Evolutionary conservation across 2,329 filamentous ascomycete species (phyloP), one percentile per base, ranked within the genome.

Genomic region (Phyllosticta citrichinensis): DNA sequence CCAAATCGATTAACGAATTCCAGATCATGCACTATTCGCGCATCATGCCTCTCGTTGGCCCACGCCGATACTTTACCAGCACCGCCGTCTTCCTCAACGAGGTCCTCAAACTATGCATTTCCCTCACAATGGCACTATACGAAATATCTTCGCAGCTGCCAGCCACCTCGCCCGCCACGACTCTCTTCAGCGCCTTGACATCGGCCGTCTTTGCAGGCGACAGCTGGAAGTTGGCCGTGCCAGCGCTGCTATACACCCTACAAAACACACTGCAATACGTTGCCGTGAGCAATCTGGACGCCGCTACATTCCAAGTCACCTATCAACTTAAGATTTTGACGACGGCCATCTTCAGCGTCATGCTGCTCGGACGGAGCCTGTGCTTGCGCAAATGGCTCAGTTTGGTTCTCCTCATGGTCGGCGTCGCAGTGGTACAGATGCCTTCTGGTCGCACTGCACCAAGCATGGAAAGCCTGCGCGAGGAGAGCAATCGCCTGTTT

Each of bases 221-320:
- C 71, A 91, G 91, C 66, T 97, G 93, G 93, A 96, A 96, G 74
- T 77, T 99, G 65, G 91, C 90, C 9, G 86, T 97, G 52, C 94
- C 93, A 0, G 94, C 93, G 3, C 81, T 85, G 4, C 80, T 97
- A 1, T 97, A 96, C 71, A 96, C 93, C 0, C 73, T 97, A 27
- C 91, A 97, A 69, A 97, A 97, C 70, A 88, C 89, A n/a, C 77
- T 97, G 59, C 91, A 97, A 73, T 99, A 97, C 70, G 83, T 95
- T 58, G 93, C 91, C 1, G 85, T 97, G 11, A 91, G 89, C 63
- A 97, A 97, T 66, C 75, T 97, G 67, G 91, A 96, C 68, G 89
- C 93, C 0, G 91, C 94, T 4, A 91, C 93, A 59, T 97, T 97
- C 71, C 92, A 97, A 74, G 87, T 96, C 62, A 84, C 94, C 25